Percentiles rank a stretch among this genome's conserved stretches.
Conservation (phyloP, 768 basidiomycete species). For the Suillus tomentosus region DNA sequence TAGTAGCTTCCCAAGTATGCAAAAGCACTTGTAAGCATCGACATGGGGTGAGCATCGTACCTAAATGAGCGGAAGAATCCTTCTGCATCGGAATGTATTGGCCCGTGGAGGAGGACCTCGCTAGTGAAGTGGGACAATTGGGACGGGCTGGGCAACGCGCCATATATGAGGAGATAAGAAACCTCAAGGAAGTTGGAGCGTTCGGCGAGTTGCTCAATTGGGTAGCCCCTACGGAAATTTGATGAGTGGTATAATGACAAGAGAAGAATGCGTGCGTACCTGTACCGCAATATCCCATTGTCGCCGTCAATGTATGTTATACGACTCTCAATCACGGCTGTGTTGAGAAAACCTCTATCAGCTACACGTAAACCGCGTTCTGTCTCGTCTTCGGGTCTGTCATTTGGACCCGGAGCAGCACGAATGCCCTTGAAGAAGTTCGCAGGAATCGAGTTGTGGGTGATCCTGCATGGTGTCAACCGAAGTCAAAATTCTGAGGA, state of each 20-base stretch:
- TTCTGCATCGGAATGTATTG: slow-evolving; percentile 67
- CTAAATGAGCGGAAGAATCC: slow-evolving; percentile 75
- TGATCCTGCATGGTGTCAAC: slow-evolving; percentile 51
- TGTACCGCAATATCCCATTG: slow-evolving; percentile 78
- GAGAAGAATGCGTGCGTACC: slow-evolving; percentile 40
- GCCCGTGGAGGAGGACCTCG: slow-evolving; percentile 79
- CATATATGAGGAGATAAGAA: slow-evolving; percentile 89
- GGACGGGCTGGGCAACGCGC: slow-evolving; percentile 63
- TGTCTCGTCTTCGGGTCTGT: slow-evolving; percentile 81
- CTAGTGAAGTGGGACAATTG: slow-evolving; percentile 67
- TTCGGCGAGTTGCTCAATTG: slow-evolving; percentile 87
- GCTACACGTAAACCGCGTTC: slow-evolving; percentile 77
- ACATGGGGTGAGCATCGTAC: slow-evolving; percentile 92
- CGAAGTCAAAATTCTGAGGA: background rate
- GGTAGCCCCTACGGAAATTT: slow-evolving; percentile 67
- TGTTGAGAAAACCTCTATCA: slow-evolving; percentile 83
- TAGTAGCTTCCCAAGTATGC: slow-evolving; percentile 89
- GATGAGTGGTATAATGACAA: slow-evolving; percentile 2
- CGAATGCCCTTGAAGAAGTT: slow-evolving; percentile 80
- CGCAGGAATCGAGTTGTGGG: slow-evolving; percentile 77
- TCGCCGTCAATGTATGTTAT: slow-evolving; percentile 95
- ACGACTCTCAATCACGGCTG: slow-evolving; percentile 74
- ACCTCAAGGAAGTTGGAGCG: slow-evolving; percentile 79
- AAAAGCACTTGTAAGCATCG: slow-evolving; percentile 84
- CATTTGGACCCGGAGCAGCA: slow-evolving; percentile 55